Percentiles rank a stretch among this genome's conserved stretches.
These are phyloP conservation scores for Cyclanthera cordifolia DNA, from an alignment of 306 rosid species.

Conservation along the genomic window DNA sequence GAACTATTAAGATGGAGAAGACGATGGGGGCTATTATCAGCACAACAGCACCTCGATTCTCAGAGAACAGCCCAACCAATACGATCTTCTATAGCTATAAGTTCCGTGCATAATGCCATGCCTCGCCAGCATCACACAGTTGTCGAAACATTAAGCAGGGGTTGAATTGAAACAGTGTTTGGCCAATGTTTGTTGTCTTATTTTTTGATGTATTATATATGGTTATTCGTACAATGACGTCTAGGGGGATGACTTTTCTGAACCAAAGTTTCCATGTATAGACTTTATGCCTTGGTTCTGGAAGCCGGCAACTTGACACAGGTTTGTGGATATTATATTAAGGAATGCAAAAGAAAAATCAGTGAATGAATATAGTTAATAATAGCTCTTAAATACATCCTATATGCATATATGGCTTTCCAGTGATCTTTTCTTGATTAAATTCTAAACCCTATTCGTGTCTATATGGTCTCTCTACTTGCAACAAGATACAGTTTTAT, in stretches of 20 bases:
- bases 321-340: neutral
- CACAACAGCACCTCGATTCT: conserved; percentile 28
- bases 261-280: conserved; percentile 3
- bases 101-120: conserved; percentile 15
- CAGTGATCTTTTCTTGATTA: neutral
- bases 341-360: neutral
- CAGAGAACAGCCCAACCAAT: conserved; percentile 17
- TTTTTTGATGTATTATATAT: neutral
- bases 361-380: neutral
- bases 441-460: neutral
- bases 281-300: neutral
- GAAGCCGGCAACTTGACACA: neutral
- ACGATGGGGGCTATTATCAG: conserved; percentile 26
- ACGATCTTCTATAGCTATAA: conserved; percentile 23
- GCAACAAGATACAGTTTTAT: too few species aligned
- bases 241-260: neutral
- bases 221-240: neutral
- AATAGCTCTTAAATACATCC: neutral
- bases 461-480: too few species aligned
- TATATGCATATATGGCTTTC: neutral
- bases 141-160: conserved; percentile 19
- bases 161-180: conserved; percentile 3
- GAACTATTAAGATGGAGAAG: conserved; percentile 53
- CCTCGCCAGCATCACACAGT: conserved; percentile 13
- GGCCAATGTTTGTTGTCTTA: neutral